phyloP scores from a whole-genome alignment of 2,329 filamentous ascomycete species.

The Chrysoporthe deuterocubensis region DNA sequence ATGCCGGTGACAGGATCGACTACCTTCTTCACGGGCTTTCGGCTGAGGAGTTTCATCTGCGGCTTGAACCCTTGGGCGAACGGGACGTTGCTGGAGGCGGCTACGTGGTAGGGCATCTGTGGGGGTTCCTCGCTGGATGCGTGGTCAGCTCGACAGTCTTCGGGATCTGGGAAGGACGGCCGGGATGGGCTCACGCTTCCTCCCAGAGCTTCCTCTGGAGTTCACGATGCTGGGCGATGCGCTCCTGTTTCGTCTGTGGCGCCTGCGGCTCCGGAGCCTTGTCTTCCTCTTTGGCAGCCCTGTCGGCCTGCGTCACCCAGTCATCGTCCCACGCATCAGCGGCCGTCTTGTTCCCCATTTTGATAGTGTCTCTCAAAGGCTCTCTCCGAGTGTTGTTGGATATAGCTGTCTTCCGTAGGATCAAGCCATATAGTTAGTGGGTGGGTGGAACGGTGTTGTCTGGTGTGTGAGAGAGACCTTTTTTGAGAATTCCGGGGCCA shows the following conservation, averaged over 20 bases:
- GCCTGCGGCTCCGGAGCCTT: constrained; percentile 42
- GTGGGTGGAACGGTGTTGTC: constrained; percentile 7
- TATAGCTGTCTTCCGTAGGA: background rate
- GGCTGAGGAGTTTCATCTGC: constrained; percentile 80
- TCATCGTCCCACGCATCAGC: constrained; percentile 89
- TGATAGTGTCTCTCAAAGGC: constrained; percentile 29
- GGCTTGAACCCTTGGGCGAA: constrained; percentile 75
- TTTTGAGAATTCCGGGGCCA: background rate
- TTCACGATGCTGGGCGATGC: constrained; percentile 78
- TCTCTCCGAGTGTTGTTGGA: background rate
- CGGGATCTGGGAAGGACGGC: background rate
- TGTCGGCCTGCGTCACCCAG: constrained; percentile 81
- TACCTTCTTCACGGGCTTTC: constrained; percentile 70
- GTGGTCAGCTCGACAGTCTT: constrained; percentile 17
- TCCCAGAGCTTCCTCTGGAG: constrained; percentile 87
- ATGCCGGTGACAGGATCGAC: constrained; percentile 58
- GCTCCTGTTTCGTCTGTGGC: constrained; percentile 72
- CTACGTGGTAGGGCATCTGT: constrained; percentile 75
- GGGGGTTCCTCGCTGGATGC: constrained; percentile 69
- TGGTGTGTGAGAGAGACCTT: background rate
- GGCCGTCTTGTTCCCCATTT: constrained; percentile 54
- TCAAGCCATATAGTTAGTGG: constrained; percentile 1
- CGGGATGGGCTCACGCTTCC: constrained; percentile 68
- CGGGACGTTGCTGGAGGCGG: constrained; percentile 56
- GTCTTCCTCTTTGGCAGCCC: constrained; percentile 44